Evolutionary conservation across 805 yeast species (phyloP).

Genomic region (Ogataea nonfermentans): DNA sequence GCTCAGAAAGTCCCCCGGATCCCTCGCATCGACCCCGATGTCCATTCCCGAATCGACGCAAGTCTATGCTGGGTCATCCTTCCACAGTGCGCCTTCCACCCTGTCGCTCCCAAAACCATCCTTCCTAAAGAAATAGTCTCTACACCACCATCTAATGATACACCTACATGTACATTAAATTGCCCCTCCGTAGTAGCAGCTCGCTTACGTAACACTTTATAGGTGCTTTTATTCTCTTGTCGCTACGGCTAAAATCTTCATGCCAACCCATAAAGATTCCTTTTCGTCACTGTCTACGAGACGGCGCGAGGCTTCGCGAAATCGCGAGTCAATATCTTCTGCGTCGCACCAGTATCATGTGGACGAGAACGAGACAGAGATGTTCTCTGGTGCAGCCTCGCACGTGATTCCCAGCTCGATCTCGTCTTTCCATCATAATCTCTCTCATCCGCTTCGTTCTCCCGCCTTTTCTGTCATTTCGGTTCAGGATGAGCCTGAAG

Average conservation of each 20-base stretch:
- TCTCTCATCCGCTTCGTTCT: slow-evolving; percentile 19
- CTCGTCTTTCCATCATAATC: slow-evolving; percentile 61
- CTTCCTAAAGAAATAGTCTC: slow-evolving; percentile 32
- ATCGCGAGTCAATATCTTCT: slow-evolving; percentile 28
- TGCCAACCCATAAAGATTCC: slow-evolving; percentile 13
- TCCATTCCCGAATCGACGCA: slow-evolving; percentile 17
- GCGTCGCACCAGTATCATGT: slow-evolving; percentile 20
- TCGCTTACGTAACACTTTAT: neutral
- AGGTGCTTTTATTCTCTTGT: neutral
- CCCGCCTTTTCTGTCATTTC: slow-evolving; percentile 21
- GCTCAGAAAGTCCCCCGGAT: slow-evolving; percentile 11
- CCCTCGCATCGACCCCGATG: slow-evolving; percentile 16
- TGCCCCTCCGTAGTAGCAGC: neutral
- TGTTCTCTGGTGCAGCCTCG: slow-evolving; percentile 75
- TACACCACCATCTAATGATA: neutral
- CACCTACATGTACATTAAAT: slow-evolving; percentile 9
- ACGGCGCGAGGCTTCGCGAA: slow-evolving; percentile 26
- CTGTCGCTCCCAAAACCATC: slow-evolving; percentile 55
- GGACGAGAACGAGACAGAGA: slow-evolving; percentile 67
- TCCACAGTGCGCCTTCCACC: slow-evolving; percentile 56
- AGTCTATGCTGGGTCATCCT: slow-evolving; percentile 55
- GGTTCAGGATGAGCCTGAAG: slow-evolving; percentile 18
- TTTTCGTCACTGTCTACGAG: slow-evolving; percentile 14
- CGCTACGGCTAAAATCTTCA: slow-evolving; percentile 4
- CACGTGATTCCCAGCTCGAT: slow-evolving; percentile 77